phyloP scores from a whole-genome alignment of 441 rosid genomes.

The Pelargonium citronellum region DNA sequence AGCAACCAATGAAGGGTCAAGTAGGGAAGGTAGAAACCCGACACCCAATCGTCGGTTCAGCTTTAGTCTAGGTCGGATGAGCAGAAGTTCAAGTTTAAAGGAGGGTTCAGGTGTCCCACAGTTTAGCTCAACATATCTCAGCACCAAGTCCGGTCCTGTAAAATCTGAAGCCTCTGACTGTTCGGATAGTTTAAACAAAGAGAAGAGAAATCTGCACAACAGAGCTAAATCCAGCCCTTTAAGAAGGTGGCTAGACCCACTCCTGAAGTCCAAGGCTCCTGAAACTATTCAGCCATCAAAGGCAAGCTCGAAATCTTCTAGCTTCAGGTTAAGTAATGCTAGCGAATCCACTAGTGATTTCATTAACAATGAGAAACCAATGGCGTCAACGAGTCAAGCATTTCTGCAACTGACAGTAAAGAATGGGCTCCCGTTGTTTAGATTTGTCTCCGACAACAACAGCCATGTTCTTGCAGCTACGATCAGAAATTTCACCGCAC shows the following conservation, averaged over 20 bases:
- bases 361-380: constrained; percentile 30
- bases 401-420: constrained; percentile 48
- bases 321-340: constrained; percentile 19
- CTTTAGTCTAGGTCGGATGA: constrained; percentile 66
- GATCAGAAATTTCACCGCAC: constrained; percentile 28
- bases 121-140: constrained; percentile 37
- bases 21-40: constrained; percentile 37
- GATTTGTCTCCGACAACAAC: constrained; percentile 50
- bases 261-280: constrained; percentile 41
- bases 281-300: constrained; percentile 33
- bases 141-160: constrained; percentile 63
- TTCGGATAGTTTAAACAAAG: constrained; percentile 31
- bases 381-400: constrained; percentile 37
- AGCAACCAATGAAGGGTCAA: constrained; percentile 27
- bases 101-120: constrained; percentile 48
- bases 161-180: constrained; percentile 28
- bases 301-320: constrained; percentile 32
- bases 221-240: constrained; percentile 67
- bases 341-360: constrained; percentile 18
- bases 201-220: constrained; percentile 31
- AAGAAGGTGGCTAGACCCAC: constrained; percentile 59
- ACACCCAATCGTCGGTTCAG: constrained; percentile 70
- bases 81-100: constrained; percentile 72
- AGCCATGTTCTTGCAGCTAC: constrained; percentile 60
- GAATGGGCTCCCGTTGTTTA: constrained; percentile 66